These are phyloP conservation scores for Emergomyces pasteurianus DNA, from an alignment of 2,329 filamentous ascomycete genomes.

Conservation along the genomic window DNA sequence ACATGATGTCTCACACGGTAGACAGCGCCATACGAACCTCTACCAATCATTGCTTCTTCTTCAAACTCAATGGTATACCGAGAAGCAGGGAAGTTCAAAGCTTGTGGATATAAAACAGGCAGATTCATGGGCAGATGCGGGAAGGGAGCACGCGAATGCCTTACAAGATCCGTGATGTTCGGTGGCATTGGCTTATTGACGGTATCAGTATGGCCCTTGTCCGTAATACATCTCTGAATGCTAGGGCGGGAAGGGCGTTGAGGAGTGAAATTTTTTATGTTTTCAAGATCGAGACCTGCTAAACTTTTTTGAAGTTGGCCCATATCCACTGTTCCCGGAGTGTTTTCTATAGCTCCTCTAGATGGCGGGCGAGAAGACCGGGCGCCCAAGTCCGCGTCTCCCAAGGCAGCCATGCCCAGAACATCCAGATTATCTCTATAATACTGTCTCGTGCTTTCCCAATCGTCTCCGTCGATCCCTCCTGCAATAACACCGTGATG, in stretches of 20 bases:
- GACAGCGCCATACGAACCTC: constrained; percentile 54
- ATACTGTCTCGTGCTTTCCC: constrained; percentile 24
- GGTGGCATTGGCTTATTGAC: constrained; percentile 1
- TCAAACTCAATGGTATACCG: constrained; percentile 41
- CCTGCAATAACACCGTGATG: constrained; percentile 29
- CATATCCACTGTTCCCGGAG: constrained; percentile 4
- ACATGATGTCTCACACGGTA: constrained; percentile 50
- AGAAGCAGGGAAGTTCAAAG: constrained; percentile 15
- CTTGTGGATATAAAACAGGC: constrained; percentile 6
- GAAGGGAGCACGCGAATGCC: constrained; percentile 12
- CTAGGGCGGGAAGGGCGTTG: background rate
- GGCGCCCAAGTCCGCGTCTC: constrained; percentile 21
- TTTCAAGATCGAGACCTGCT: background rate
- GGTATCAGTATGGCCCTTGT: constrained; percentile 4
- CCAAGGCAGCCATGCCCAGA: constrained; percentile 26
- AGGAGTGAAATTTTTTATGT: background rate
- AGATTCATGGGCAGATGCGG: constrained; percentile 7
- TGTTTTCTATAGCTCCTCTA: constrained; percentile 15
- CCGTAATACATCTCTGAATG: constrained; percentile 9
- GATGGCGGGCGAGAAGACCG: constrained; percentile 9
- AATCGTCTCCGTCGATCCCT: constrained; percentile 28
- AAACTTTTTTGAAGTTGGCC: background rate
- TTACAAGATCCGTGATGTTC: constrained; percentile 9
- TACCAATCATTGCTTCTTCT: constrained; percentile 46
- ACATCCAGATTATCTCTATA: constrained; percentile 34